Evolutionary conservation across 1,284 basidiomycete species (phyloP).

Genomic region (Tylopilus microsporus): DNA sequence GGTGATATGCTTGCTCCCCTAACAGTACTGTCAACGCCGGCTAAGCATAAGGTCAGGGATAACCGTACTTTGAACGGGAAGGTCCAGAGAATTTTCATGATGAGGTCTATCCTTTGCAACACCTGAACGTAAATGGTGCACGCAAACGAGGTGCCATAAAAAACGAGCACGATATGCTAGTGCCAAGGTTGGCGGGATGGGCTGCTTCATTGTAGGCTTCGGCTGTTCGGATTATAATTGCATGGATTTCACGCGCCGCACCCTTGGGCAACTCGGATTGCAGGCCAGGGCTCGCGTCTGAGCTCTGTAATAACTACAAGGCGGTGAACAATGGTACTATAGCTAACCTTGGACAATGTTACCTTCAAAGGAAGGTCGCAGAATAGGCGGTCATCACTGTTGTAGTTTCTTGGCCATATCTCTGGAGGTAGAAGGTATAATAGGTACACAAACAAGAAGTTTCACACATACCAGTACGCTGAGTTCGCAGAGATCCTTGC

Average conservation of each 20-base stretch:
- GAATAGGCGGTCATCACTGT: conserved; percentile 80
- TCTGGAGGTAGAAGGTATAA: conserved; percentile 38
- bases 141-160: conserved; percentile 61
- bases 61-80: conserved; percentile 43
- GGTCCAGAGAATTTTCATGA: conserved; percentile 42
- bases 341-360: conserved; percentile 15
- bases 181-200: conserved; percentile 52
- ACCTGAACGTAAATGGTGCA: conserved; percentile 47
- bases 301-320: conserved; percentile 57
- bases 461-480: conserved; percentile 60
- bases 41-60: not conserved
- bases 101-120: conserved; percentile 34
- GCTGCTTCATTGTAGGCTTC: conserved; percentile 71
- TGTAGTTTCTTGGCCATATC: conserved; percentile 76
- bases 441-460: not conserved
- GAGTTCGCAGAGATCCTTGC: conserved; percentile 67
- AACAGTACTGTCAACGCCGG: conserved; percentile 8
- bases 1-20: conserved; percentile 25
- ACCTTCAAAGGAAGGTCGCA: conserved; percentile 70
- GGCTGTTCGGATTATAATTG: conserved; percentile 59
- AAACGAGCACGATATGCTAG: conserved; percentile 72
- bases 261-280: conserved; percentile 50
- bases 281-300: conserved; percentile 44
- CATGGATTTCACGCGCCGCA: conserved; percentile 58
- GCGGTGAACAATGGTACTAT: conserved; percentile 10